Conservation (phyloP, 2,329 filamentous ascomycete genomes). For the Fusarium sarcochroum region DNA sequence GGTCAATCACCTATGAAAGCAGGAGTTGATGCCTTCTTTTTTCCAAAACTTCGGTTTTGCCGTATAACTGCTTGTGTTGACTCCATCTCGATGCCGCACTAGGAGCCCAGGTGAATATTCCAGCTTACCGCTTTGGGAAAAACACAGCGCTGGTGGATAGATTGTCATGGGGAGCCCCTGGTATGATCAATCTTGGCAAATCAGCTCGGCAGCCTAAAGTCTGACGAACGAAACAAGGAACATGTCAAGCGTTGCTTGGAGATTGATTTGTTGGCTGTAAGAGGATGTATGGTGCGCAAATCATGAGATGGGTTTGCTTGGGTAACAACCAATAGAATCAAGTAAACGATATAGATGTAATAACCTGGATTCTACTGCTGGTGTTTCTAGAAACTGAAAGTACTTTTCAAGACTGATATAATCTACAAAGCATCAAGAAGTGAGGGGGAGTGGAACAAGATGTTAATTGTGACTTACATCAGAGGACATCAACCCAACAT, state of each 20-base stretch:
- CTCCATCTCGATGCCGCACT: background rate
- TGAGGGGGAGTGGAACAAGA: no score
- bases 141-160: background rate
- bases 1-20: background rate
- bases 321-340: no score
- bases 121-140: conserved; percentile 2
- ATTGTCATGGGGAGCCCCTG: background rate
- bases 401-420: no score
- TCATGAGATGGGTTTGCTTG: background rate
- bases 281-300: no score
- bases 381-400: no score
- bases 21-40: background rate
- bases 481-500: no score
- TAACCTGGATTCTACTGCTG: no score
- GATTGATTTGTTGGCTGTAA: background rate
- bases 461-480: no score
- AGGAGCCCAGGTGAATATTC: background rate
- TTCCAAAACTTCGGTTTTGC: background rate
- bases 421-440: no score
- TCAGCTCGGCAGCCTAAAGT: background rate
- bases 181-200: background rate
- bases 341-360: no score
- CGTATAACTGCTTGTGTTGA: background rate
- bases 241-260: background rate
- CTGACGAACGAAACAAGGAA: background rate